These are phyloP conservation scores for Venturia carpophila DNA, from an alignment of 2,329 filamentous ascomycete species.

Conservation along the genomic window DNA sequence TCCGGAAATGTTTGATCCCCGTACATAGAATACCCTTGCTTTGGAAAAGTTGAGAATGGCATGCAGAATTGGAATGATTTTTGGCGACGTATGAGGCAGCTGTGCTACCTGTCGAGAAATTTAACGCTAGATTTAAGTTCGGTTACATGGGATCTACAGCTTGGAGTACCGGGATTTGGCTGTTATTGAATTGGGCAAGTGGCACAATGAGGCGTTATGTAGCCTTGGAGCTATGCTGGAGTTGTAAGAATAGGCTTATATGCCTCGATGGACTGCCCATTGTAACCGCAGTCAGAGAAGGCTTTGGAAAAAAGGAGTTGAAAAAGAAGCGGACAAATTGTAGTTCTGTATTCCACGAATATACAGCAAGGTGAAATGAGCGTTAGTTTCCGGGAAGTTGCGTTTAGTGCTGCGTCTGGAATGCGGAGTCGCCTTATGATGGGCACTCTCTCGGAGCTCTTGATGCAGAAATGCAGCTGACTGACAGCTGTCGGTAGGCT, in stretches of 20 bases:
- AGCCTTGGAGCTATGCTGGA: not conserved
- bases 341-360: not conserved
- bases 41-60: not conserved
- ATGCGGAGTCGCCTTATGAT: conserved; percentile 6
- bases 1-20: no score
- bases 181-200: conserved; percentile 8
- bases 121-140: not conserved
- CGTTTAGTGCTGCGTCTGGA: not conserved
- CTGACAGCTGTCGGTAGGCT: not conserved
- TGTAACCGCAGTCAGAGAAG: not conserved
- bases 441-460: not conserved
- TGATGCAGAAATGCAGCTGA: conserved; percentile 9
- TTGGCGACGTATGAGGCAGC: not conserved
- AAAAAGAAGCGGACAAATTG: not conserved
- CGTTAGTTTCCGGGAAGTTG: not conserved
- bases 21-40: not conserved
- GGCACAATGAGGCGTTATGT: not conserved
- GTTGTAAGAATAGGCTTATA: not conserved
- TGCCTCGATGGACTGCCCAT: not conserved
- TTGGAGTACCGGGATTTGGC: not conserved
- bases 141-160: not conserved
- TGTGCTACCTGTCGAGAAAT: not conserved
- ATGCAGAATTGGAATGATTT: not conserved
- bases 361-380: not conserved
- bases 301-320: not conserved